A percentile compares a stretch with the other conserved stretches of the same genome.
Evolutionary conservation across 2,329 filamentous ascomycete genomes (phyloP).

Genomic region (Penicillium aurantiogriseum): DNA sequence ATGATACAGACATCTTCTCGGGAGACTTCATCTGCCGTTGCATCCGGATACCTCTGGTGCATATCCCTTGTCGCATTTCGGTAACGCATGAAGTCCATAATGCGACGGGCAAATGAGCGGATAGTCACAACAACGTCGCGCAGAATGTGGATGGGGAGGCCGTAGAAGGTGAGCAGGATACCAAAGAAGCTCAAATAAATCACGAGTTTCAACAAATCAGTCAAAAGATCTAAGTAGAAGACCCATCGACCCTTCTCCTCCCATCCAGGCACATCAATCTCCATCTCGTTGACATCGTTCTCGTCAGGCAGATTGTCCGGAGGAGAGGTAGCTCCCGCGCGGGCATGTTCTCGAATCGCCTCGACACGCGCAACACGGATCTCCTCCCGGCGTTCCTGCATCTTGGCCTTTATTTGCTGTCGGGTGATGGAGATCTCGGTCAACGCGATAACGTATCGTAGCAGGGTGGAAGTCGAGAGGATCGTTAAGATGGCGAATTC

Average conservation of each 20-base stretch:
- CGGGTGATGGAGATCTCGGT: conserved; percentile 73
- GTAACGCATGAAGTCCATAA: conserved; percentile 86
- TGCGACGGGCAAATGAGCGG: conserved; percentile 82
- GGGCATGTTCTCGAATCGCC: conserved; percentile 41
- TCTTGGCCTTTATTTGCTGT: conserved; percentile 67
- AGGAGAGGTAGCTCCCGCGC: conserved; percentile 38
- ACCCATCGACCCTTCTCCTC: conserved; percentile 93
- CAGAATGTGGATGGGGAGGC: conserved; percentile 93
- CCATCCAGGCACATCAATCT: conserved; percentile 94
- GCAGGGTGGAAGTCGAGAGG: conserved; percentile 73
- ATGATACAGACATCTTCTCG: conserved; percentile 96
- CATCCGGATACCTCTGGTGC: conserved; percentile 86
- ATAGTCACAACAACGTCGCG: conserved; percentile 92
- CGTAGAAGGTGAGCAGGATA: conserved; percentile 90
- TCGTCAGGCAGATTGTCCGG: conserved; percentile 57
- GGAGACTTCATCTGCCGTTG: conserved; percentile 77
- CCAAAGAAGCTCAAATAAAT: conserved; percentile 92
- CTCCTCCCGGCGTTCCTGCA: conserved; percentile 67
- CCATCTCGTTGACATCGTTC: conserved; percentile 84
- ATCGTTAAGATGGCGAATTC: conserved; percentile 88
- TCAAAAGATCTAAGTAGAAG: conserved; percentile 79
- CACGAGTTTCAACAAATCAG: conserved; percentile 84
- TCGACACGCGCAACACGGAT: conserved; percentile 56
- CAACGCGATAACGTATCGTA: conserved; percentile 75
- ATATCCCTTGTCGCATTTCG: conserved; percentile 90